A percentile compares a stretch with the other conserved stretches of the same genome.
Evolutionary conservation across 2,329 filamentous ascomycete species (phyloP).

Genomic region (Botrytis byssoidea): DNA sequence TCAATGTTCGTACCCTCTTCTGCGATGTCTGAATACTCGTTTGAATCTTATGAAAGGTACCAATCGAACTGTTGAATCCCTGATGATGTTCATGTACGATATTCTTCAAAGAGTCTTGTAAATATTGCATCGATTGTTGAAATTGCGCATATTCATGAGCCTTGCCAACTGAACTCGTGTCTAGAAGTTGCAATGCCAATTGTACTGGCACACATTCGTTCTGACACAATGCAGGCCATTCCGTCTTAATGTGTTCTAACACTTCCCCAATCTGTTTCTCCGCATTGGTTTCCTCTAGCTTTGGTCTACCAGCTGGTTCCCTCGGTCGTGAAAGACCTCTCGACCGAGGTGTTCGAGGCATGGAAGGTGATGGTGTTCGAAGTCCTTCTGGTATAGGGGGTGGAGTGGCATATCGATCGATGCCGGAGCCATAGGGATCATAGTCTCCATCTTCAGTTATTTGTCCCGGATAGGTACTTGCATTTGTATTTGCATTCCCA

Average conservation of each 20-base stretch:
- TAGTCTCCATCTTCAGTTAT: constrained; percentile 35
- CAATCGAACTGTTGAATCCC: constrained; percentile 98
- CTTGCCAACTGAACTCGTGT: constrained; percentile 87
- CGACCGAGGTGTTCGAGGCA: constrained; percentile 29
- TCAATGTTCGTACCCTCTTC: constrained; percentile 76
- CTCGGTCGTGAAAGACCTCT: constrained; percentile 27
- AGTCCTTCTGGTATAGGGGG: constrained; percentile 21
- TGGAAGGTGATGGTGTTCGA: constrained; percentile 24
- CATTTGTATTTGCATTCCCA: constrained; percentile 23
- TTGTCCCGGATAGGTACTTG: constrained; percentile 30
- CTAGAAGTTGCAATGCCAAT: constrained; percentile 90
- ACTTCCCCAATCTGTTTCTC: constrained; percentile 46
- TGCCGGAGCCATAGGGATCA: constrained; percentile 33
- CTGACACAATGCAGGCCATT: constrained; percentile 90
- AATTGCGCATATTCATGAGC: constrained; percentile 88
- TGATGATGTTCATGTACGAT: constrained; percentile 99
- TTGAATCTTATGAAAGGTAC: constrained; percentile 98
- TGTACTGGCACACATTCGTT: constrained; percentile 90
- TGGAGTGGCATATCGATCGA: constrained; percentile 34
- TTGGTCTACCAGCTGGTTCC: constrained; percentile 20
- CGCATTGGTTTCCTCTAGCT: constrained; percentile 34
- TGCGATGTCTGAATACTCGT: constrained; percentile 88
- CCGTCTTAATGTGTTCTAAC: constrained; percentile 77
- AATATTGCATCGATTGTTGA: constrained; percentile 75
- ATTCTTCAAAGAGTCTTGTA: constrained; percentile 89